A percentile compares a stretch with the other conserved stretches of the same genome.
Evolutionary conservation across 257 asterid species (phyloP).

Genomic region (Phtheirospermum japonicum): DNA sequence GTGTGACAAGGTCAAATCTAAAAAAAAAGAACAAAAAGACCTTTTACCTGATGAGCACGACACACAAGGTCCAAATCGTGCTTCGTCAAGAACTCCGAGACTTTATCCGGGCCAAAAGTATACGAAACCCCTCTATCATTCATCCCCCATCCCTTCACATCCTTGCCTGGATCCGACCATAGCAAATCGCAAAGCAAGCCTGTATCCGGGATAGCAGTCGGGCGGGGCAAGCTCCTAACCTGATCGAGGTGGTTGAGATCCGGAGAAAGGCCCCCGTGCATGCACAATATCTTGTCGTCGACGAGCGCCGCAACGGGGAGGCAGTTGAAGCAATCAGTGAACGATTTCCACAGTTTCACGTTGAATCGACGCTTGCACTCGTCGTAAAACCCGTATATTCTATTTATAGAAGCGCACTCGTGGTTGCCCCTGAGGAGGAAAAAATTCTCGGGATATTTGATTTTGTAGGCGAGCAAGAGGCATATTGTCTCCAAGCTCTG

Average conservation of each 20-base stretch:
- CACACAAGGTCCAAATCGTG: constrained; percentile 61
- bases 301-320: constrained; percentile 63
- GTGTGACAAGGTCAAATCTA: background rate
- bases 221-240: constrained; percentile 53
- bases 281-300: constrained; percentile 59
- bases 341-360: constrained; percentile 59
- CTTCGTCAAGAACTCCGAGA: constrained; percentile 48
- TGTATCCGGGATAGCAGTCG: constrained; percentile 54
- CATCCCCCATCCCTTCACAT: constrained; percentile 67
- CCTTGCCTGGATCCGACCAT: constrained; percentile 63
- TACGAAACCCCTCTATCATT: constrained; percentile 64
- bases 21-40: constrained; percentile 9
- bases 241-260: constrained; percentile 51
- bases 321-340: constrained; percentile 58
- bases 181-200: constrained; percentile 62
- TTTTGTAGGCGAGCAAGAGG: constrained; percentile 58
- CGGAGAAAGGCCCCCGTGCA: constrained; percentile 67
- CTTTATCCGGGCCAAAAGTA: constrained; percentile 61
- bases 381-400: constrained; percentile 59
- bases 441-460: constrained; percentile 54
- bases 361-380: constrained; percentile 60
- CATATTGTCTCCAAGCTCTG: constrained; percentile 63
- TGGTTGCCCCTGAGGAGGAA: constrained; percentile 65
- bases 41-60: constrained; percentile 63
- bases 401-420: constrained; percentile 57